These are phyloP conservation scores for Ramaria rubella DNA, from an alignment of 768 basidiomycete species.

Conservation along the genomic window DNA sequence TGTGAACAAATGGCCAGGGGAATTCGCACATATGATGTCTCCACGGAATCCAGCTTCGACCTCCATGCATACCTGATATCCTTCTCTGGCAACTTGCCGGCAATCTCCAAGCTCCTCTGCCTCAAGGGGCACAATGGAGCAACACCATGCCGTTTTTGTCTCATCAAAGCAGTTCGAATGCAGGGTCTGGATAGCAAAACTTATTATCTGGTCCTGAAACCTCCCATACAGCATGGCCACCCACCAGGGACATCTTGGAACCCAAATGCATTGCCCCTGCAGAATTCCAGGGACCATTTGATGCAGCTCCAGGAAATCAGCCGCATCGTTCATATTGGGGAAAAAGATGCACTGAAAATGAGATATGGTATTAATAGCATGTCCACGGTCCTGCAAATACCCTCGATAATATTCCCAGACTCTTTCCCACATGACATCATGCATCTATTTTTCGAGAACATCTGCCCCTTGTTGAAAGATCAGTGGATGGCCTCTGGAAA, in stretches of 20 bases:
- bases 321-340: neutral
- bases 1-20: too few species aligned
- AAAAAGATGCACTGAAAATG: neutral
- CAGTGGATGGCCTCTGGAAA: conserved; percentile 15
- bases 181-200: neutral
- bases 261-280: neutral
- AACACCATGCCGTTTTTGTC: neutral
- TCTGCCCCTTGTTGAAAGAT: conserved; percentile 17
- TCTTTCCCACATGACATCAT: conserved; percentile 40
- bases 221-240: too few species aligned
- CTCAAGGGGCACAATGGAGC: neutral
- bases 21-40: neutral
- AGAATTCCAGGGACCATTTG: neutral
- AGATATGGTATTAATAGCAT: neutral
- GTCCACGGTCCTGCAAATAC: neutral
- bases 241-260: too few species aligned
- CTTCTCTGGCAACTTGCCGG: neutral
- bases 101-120: neutral
- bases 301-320: neutral
- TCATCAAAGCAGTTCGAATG: neutral
- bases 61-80: neutral
- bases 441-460: neutral
- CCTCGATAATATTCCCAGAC: conserved; percentile 30
- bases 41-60: neutral
- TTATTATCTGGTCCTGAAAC: too few species aligned